Base-by-base conservation (phyloP, 371 early-diverging fungal genomes). In the Mucor velutinosus region DNA sequence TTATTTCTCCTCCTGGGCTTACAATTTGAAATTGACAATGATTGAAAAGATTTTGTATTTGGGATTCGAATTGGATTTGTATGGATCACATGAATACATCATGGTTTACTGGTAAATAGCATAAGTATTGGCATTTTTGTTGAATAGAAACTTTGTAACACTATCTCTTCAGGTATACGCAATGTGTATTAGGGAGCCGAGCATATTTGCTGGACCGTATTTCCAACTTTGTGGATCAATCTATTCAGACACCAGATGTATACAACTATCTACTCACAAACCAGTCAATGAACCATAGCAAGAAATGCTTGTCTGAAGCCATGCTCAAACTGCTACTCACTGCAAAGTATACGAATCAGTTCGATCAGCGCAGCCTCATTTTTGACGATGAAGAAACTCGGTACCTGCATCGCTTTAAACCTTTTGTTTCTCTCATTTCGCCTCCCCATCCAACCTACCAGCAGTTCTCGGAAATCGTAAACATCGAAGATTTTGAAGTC, bases 21-120 rank as follows among this genome's bases (percentile, higher is more conserved):
- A 90, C 68, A 81, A 89, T 55, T 71, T 87, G 67, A 93, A 93
- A 66, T 72, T 91, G 15, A 72, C 73, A 27, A 77, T 89, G 66
- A 82, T 93, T 77, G 89, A 89, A 62, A 75, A 71, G 21, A 76
- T 84, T 33, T 66, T 93, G 17, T 43, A 83, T 37, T 70, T 88
- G 3, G 94, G 94, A 0, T 88, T 91, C 63, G 92, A 93, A 59
- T 75, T 93, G 58, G 89, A 90, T 17, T 77, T 93, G 11, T 93
- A 91, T 68, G 83, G 87, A 45, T 32, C 66, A 0, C 85, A 91
- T 73, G 94, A 94, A 75, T 83, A 87, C 61, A 73, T 84, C 1
- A 84, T 84, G 81, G 79, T 93, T 12, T 87, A 88, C 55, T 87
- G 90, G 87, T 89, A 89, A 47, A 32, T 58, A 37, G 21, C n/a